Evolutionary conservation across 2,329 filamentous ascomycete genomes (phyloP).

Genomic region (Lachnellula hyalina): DNA sequence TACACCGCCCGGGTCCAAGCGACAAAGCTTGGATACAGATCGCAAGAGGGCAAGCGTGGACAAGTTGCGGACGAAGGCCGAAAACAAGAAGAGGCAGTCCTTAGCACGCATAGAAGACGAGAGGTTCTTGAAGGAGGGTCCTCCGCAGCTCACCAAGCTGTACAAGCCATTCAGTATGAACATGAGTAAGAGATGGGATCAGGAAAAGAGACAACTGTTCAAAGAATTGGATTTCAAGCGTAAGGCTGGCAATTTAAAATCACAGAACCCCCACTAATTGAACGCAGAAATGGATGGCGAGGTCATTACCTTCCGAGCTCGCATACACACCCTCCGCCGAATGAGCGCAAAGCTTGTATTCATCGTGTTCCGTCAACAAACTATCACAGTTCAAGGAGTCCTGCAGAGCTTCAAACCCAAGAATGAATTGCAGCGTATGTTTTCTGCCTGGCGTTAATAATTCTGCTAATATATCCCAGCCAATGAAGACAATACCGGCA

Average conservation of each 20-base stretch:
- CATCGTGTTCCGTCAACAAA: slow-evolving; percentile 78
- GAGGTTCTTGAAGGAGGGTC: slow-evolving; percentile 26
- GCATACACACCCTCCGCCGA: slow-evolving; percentile 73
- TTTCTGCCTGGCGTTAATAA: not conserved
- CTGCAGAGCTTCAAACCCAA: slow-evolving; percentile 37
- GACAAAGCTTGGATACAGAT: slow-evolving; percentile 23
- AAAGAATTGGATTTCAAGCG: slow-evolving; percentile 28
- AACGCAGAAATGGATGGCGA: slow-evolving; percentile 23
- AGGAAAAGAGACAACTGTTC: slow-evolving; percentile 28
- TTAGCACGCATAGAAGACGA: slow-evolving; percentile 29
- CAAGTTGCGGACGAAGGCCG: slow-evolving; percentile 22
- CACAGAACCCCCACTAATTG: slow-evolving; percentile 1
- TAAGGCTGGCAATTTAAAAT: slow-evolving; percentile 8
- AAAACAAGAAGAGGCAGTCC: slow-evolving; percentile 24
- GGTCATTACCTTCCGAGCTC: slow-evolving; percentile 53
- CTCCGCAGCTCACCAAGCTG: slow-evolving; percentile 25
- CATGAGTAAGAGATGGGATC: slow-evolving; percentile 29
- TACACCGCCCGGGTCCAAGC: slow-evolving; percentile 2
- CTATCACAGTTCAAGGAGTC: slow-evolving; percentile 78
- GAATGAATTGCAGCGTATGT: slow-evolving; percentile 18
- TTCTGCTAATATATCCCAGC: slow-evolving; percentile 11
- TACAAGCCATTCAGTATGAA: slow-evolving; percentile 32
- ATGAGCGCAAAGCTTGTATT: slow-evolving; percentile 82
- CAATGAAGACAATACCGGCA: slow-evolving; percentile 36
- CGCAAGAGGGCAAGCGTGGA: slow-evolving; percentile 23